phyloP scores from a whole-genome alignment of 306 rosid genomes.

The Cucumis cinereus region DNA sequence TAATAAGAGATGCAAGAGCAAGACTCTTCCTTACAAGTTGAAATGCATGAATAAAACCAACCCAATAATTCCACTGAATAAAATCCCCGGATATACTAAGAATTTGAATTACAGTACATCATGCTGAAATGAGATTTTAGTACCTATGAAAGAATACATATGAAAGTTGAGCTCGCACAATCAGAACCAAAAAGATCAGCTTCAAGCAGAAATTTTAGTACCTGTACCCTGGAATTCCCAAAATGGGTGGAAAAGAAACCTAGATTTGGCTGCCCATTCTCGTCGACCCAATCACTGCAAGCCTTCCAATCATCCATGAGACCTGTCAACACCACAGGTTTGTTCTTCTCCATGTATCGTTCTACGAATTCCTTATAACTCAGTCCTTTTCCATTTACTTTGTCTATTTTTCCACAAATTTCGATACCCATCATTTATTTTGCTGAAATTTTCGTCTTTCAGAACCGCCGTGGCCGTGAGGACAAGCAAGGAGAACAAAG shows the following conservation, averaged over 20 bases:
- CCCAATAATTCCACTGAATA: background rate
- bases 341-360: slow-evolving; percentile 55
- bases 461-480: background rate
- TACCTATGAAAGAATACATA: background rate
- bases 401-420: slow-evolving; percentile 48
- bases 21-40: background rate
- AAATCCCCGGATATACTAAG: background rate
- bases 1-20: background rate
- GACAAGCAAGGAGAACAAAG: background rate
- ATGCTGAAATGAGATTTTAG: background rate
- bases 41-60: background rate
- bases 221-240: slow-evolving; percentile 76
- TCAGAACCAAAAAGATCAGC: background rate
- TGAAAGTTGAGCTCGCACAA: background rate
- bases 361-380: slow-evolving; percentile 52
- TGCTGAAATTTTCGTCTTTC: background rate
- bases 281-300: slow-evolving; percentile 59
- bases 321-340: slow-evolving; percentile 66
- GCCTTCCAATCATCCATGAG: slow-evolving; percentile 74
- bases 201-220: slow-evolving; percentile 2
- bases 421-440: slow-evolving; percentile 31
- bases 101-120: background rate
- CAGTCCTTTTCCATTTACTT: slow-evolving; percentile 57
- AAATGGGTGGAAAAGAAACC: slow-evolving; percentile 52
- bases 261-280: slow-evolving; percentile 41